Evolutionary conservation across 2,329 filamentous ascomycete genomes (phyloP).

Genomic region (Fusarium mundagurra): DNA sequence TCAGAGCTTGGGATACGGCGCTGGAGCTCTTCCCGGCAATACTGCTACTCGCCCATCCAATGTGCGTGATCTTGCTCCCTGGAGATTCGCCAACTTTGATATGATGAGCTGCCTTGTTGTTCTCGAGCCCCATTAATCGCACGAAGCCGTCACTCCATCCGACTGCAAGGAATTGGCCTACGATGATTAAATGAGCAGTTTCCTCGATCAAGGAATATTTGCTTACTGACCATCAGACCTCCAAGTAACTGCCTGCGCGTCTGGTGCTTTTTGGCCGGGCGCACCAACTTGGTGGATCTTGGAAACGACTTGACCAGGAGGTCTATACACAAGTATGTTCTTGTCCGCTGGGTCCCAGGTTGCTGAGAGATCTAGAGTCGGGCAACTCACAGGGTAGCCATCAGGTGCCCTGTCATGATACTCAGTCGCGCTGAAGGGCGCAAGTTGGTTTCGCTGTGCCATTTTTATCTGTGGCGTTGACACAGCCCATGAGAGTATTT

Average conservation of each 20-base stretch:
- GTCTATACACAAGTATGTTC: conserved; percentile 78
- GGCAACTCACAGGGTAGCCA: conserved; percentile 77
- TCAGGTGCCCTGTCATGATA: conserved; percentile 65
- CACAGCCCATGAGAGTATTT: neutral
- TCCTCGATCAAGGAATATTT: neutral
- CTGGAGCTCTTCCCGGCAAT: conserved; percentile 47
- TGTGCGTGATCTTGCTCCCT: conserved; percentile 59
- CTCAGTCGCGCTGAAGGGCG: conserved; percentile 65
- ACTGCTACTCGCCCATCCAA: conserved; percentile 62
- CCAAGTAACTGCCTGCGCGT: conserved; percentile 66
- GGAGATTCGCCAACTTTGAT: conserved; percentile 63
- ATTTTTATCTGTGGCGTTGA: conserved; percentile 32
- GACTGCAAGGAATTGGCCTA: conserved; percentile 80
- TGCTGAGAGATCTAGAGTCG: conserved; percentile 84
- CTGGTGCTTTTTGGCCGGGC: conserved; percentile 53
- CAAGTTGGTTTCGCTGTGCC: conserved; percentile 49
- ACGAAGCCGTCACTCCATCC: conserved; percentile 85
- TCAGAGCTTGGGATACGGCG: conserved; percentile 14
- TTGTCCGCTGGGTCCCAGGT: conserved; percentile 73
- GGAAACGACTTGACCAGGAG: conserved; percentile 75
- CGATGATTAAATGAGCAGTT: neutral
- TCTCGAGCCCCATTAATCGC: conserved; percentile 81
- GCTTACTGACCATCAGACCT: conserved; percentile 69
- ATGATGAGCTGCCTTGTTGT: conserved; percentile 81
- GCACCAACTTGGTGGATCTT: conserved; percentile 59